A percentile compares a stretch with the other conserved stretches of the same genome.
Evolutionary conservation across 768 basidiomycete species (phyloP).

Genomic region (Sporobolomyces phaffii): DNA sequence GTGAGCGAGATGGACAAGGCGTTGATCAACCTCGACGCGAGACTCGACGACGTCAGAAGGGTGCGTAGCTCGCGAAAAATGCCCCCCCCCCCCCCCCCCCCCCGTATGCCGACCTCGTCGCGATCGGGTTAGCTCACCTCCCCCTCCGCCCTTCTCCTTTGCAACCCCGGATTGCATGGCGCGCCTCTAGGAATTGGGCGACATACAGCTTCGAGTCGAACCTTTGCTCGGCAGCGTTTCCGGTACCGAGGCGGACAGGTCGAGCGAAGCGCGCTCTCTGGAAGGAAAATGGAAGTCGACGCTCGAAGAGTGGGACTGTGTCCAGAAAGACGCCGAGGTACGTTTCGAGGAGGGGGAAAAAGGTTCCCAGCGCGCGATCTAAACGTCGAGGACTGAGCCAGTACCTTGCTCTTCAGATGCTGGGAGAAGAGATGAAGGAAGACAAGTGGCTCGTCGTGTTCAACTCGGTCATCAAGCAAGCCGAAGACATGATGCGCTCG

Average conservation of each 20-base stretch:
- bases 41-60: slow-evolving; percentile 36
- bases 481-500: slow-evolving; percentile 95
- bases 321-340: slow-evolving; percentile 39
- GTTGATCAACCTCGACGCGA: slow-evolving; percentile 32
- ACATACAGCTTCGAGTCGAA: too few species aligned
- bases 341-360: too few species aligned
- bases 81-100: too few species aligned
- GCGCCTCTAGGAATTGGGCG: too few species aligned
- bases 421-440: slow-evolving; percentile 89
- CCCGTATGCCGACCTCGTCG: too few species aligned
- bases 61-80: not conserved
- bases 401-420: too few species aligned
- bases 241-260: slow-evolving; percentile 36
- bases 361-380: too few species aligned
- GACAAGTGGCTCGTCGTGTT: slow-evolving; percentile 93
- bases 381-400: too few species aligned
- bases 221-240: not conserved
- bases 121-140: too few species aligned
- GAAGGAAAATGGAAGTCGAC: slow-evolving; percentile 67
- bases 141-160: not conserved
- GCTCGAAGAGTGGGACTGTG: slow-evolving; percentile 67
- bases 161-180: too few species aligned
- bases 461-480: slow-evolving; percentile 86
- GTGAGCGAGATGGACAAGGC: slow-evolving; percentile 35
- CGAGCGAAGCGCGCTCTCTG: slow-evolving; percentile 50